Base-by-base conservation (phyloP, 2,329 filamentous ascomycete genomes). In the Chaetomiaceae sp. region DNA sequence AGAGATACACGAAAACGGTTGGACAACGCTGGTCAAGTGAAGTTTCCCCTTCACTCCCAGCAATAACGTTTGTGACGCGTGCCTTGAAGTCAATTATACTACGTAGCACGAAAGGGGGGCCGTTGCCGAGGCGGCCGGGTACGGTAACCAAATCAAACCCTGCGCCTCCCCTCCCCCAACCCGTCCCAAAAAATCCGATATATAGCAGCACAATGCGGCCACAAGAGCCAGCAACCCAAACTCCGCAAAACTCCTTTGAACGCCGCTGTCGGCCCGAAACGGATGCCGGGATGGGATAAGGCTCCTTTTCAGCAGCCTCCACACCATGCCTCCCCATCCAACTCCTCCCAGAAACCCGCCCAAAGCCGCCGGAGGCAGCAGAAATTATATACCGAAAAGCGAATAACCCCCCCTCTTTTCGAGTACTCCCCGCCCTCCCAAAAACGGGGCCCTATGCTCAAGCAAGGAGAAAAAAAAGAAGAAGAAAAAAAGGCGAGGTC, bases 31-130 rank as follows among this genome's bases (percentile, higher is more conserved):
- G n/a, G n/a, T n/a, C n/a, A n/a, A n/a, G n/a, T n/a, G n/a, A n/a
- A n/a, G n/a, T n/a, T n/a, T n/a, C n/a, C n/a, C n/a, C n/a, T n/a
- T n/a, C n/a, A n/a, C n/a, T n/a, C n/a, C n/a, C n/a, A n/a, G n/a
- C n/a, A n/a, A n/a, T n/a, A n/a, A n/a, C n/a, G n/a, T n/a, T 27
- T 27, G 25, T 7, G 6, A 27, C 25, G 25, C 25, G 25, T 23
- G 17, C 41, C 17, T 42, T 23, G 39, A 14, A 38, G 31, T 46
- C 37, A 12, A 42, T 42, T 42, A 51, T 46, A 38, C 48, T 51
- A n/a, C n/a, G n/a, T n/a, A 27, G 43, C 31, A 51, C 43, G 38
- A 33, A 27, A 27, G 6, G 25, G 3, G 6, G 39, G 30, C 37
- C 40, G 10, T 7, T 13, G 17, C 31, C 31, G 8, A 25, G 4